These are phyloP conservation scores for Clavispora santaluciae DNA, from an alignment of 805 yeast genomes.

Conservation along the genomic window DNA sequence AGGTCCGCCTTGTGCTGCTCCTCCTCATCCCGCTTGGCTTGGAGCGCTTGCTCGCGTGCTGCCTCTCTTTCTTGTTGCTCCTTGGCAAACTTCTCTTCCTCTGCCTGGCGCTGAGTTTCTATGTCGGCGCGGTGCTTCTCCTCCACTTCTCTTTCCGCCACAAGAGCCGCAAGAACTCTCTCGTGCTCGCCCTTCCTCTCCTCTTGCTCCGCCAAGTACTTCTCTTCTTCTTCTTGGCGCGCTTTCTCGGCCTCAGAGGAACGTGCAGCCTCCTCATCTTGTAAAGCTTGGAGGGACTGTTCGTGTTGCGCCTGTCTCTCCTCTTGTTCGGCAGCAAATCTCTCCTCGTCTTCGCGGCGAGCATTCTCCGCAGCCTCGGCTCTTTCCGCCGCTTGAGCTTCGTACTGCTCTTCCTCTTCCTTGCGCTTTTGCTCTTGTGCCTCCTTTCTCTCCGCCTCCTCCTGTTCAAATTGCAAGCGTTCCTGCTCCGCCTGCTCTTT, in stretches of 20 bases:
- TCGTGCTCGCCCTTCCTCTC: conserved; percentile 31
- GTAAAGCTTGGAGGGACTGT: conserved; percentile 13
- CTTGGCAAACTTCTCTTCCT: background rate
- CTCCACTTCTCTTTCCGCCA: conserved; percentile 30
- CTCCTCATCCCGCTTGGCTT: background rate
- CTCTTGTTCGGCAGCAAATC: conserved; percentile 20
- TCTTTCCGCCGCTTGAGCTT: conserved; percentile 7
- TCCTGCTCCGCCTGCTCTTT: conserved; percentile 9
- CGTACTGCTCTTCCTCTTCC: conserved; percentile 9
- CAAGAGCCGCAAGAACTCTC: background rate
- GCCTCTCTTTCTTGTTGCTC: background rate
- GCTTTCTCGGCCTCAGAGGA: conserved; percentile 1
- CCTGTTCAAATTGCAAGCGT: conserved; percentile 9
- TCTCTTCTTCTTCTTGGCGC: conserved; percentile 7
- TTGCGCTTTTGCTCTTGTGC: conserved; percentile 6
- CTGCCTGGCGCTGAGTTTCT: background rate
- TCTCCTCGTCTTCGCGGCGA: conserved; percentile 23
- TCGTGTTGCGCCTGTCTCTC: conserved; percentile 12
- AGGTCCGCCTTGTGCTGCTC: background rate
- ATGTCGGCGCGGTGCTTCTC: conserved; percentile 3
- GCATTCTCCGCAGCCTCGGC: conserved; percentile 12
- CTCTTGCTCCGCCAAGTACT: conserved; percentile 21
- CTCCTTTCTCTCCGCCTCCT: conserved; percentile 6
- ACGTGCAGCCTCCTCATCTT: conserved; percentile 7
- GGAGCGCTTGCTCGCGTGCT: background rate